phyloP scores from a whole-genome alignment of 345 rosid species.

The Psidium guajava region DNA sequence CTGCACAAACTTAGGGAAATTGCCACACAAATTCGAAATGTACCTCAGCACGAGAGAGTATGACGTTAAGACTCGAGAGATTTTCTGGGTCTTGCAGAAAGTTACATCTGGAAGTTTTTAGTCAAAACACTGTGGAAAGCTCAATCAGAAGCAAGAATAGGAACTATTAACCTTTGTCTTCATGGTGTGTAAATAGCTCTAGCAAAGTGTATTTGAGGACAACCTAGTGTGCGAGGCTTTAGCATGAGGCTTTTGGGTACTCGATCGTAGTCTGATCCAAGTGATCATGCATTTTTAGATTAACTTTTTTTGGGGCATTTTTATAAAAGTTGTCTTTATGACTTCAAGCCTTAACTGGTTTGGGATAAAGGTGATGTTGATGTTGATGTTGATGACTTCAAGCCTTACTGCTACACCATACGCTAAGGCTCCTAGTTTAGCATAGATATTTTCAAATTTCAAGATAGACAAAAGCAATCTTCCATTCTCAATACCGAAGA shows the following conservation, averaged over 20 bases:
- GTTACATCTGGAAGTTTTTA: neutral
- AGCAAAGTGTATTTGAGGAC: neutral
- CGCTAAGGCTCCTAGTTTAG: neutral
- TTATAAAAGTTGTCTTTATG: neutral
- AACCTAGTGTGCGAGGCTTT: neutral
- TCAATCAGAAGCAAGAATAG: neutral
- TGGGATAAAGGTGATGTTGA: no score
- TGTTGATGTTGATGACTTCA: no score
- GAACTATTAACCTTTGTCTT: neutral
- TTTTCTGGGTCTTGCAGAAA: neutral
- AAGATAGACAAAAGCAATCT: neutral
- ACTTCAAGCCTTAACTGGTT: neutral
- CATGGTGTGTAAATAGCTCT: neutral
- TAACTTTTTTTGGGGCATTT: neutral
- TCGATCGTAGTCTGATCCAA: neutral
- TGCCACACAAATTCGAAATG: neutral
- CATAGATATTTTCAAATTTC: neutral
- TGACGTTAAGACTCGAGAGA: neutral
- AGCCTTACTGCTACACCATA: neutral
- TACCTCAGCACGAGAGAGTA: neutral
- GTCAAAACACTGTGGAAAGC: neutral
- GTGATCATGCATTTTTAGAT: neutral
- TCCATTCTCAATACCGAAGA: neutral
- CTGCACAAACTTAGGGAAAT: neutral
- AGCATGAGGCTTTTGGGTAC: neutral